Evolutionary conservation across 1,284 basidiomycete species (phyloP).

Genomic region (Leccinum ponderosum): DNA sequence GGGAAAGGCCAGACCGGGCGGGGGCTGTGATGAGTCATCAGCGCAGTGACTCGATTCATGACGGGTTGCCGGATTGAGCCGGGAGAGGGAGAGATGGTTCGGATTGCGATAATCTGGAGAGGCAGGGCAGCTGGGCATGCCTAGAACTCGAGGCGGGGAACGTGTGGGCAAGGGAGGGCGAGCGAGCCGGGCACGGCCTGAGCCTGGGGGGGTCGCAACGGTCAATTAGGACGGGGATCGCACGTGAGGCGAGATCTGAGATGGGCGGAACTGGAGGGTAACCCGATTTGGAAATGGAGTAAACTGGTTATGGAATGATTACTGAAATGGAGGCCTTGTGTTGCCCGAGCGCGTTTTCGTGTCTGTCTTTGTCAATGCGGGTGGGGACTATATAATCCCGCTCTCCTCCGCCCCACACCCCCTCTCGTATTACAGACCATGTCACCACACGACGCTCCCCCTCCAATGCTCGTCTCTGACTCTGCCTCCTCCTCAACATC

Average conservation of each 20-base stretch:
- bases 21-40: conserved; percentile 20
- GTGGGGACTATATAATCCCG: conserved; percentile 33
- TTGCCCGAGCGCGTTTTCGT: conserved; percentile 23
- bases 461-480: conserved; percentile 20
- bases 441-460: conserved; percentile 1
- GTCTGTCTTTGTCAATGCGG: conserved; percentile 26
- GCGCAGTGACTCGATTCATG: conserved; percentile 1
- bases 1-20: conserved; percentile 8
- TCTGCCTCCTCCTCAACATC: conserved; percentile 20
- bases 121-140: conserved; percentile 20
- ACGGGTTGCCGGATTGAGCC: conserved; percentile 1
- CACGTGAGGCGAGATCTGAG: conserved; percentile 34
- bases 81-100: conserved; percentile 2
- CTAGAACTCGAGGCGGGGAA: conserved; percentile 31
- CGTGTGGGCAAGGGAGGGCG: conserved; percentile 21
- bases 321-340: conserved; percentile 30
- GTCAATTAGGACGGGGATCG: conserved; percentile 13
- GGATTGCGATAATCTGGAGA: conserved; percentile 35
- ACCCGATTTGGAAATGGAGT: conserved; percentile 19
- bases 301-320: conserved; percentile 31
- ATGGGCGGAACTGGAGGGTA: conserved; percentile 15
- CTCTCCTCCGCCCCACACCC: conserved; percentile 17
- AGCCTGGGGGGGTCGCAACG: conserved; percentile 5
- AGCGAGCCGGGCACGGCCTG: conserved; percentile 16
- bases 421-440: neutral